Percentiles rank a stretch among this genome's conserved stretches.
Evolutionary conservation across 441 rosid genomes (phyloP).

Genomic region (Gossypium schwendimanii): DNA sequence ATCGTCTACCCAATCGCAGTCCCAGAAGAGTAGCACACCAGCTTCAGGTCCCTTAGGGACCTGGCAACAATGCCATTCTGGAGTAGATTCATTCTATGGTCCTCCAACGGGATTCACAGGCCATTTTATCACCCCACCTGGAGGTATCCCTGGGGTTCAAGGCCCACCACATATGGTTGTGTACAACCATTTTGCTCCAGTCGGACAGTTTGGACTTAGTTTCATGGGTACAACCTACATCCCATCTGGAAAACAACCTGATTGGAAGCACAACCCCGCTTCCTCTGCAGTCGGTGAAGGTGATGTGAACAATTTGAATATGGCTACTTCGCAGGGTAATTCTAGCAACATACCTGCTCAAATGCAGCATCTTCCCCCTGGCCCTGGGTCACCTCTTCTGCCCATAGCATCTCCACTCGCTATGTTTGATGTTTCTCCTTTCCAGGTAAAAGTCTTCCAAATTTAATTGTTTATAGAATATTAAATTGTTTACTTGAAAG

Average conservation of each 20-base stretch:
- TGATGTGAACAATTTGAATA: slow-evolving; percentile 50
- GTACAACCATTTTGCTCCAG: slow-evolving; percentile 95
- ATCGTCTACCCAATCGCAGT: slow-evolving; percentile 52
- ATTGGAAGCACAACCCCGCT: slow-evolving; percentile 82
- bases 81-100: slow-evolving; percentile 89
- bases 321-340: slow-evolving; percentile 54
- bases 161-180: slow-evolving; percentile 96
- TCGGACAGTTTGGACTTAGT: slow-evolving; percentile 94
- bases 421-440: slow-evolving; percentile 89
- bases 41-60: slow-evolving; percentile 60
- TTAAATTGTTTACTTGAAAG: background rate
- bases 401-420: slow-evolving; percentile 76
- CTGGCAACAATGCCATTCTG: slow-evolving; percentile 78
- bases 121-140: slow-evolving; percentile 80
- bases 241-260: slow-evolving; percentile 94
- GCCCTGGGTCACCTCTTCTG: slow-evolving; percentile 58
- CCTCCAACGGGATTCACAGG: slow-evolving; percentile 83
- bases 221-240: slow-evolving; percentile 94
- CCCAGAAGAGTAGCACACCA: slow-evolving; percentile 62
- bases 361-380: slow-evolving; percentile 71
- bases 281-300: slow-evolving; percentile 65
- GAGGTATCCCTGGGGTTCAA: slow-evolving; percentile 81
- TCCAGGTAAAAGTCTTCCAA: slow-evolving; percentile 54
- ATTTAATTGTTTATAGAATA: background rate
- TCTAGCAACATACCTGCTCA: slow-evolving; percentile 50